phyloP scores from a whole-genome alignment of 2,329 filamentous ascomycete species.

The Verticillium dahliae region DNA sequence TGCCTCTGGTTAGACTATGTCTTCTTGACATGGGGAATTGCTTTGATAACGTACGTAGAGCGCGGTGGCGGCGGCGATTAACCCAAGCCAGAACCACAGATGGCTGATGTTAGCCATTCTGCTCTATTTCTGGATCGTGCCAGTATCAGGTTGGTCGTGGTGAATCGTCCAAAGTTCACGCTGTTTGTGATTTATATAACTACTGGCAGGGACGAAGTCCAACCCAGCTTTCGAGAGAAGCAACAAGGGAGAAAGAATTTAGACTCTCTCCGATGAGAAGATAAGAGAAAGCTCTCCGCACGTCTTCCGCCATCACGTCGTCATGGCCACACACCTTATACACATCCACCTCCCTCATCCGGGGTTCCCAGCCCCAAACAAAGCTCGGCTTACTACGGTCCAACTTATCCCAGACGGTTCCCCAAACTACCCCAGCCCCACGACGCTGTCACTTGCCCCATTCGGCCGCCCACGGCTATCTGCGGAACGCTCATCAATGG shows the following conservation, averaged over 20 bases:
- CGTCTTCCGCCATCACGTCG: neutral
- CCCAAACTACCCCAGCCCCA: neutral
- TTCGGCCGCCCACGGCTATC: neutral
- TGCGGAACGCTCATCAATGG: neutral
- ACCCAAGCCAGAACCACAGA: constrained; percentile 31
- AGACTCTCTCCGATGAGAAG: neutral
- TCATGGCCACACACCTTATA: neutral
- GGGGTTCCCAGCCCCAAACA: neutral
- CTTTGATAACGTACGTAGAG: constrained; percentile 32
- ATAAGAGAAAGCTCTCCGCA: neutral
- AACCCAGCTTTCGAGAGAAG: neutral
- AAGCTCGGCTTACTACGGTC: constrained; percentile 1
- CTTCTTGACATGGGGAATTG: neutral
- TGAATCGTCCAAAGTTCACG: neutral
- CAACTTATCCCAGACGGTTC: neutral
- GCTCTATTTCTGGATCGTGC: neutral
- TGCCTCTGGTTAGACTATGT: constrained; percentile 2
- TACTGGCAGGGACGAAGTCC: neutral
- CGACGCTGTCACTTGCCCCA: neutral
- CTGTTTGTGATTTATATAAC: neutral
- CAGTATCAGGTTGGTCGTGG: neutral
- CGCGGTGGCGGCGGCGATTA: constrained; percentile 24
- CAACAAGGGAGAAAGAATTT: neutral
- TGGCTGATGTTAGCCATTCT: constrained; percentile 25
- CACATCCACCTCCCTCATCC: neutral